A percentile compares a stretch with the other conserved stretches of the same genome.
Conservation (phyloP, 345 rosid genomes). For the Eucalyptus curtisii region DNA sequence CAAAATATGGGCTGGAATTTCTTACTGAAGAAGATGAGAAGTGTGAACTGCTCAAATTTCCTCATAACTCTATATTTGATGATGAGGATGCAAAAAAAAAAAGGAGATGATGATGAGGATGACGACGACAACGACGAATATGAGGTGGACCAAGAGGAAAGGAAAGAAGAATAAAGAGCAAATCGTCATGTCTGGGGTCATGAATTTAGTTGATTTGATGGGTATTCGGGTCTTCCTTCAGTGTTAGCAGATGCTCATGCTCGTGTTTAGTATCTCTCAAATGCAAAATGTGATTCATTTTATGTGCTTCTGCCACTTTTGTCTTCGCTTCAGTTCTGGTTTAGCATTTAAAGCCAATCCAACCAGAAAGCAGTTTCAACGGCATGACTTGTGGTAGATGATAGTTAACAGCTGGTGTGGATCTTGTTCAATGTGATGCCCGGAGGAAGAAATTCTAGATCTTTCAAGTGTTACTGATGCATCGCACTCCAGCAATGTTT, state of each 20-base stretch:
- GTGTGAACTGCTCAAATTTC: conserved; percentile 1
- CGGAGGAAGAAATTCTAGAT: not conserved
- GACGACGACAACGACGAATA: not conserved
- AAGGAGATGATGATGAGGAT: not conserved
- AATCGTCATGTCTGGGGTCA: not conserved
- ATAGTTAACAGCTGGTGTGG: not conserved
- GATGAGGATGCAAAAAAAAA: not conserved
- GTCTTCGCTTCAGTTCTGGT: not conserved
- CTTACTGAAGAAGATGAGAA: conserved; percentile 3
- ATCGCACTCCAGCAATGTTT: not conserved
- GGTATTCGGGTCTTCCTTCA: not conserved
- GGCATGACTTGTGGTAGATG: not conserved
- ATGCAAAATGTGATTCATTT: not conserved
- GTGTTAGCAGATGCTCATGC: not conserved
- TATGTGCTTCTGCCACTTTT: not conserved
- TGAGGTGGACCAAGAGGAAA: not conserved
- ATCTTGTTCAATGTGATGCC: not conserved
- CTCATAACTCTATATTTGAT: not conserved
- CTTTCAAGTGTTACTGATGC: not conserved
- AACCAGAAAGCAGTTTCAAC: not conserved
- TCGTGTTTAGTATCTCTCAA: not conserved
- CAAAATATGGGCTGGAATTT: conserved; percentile 19
- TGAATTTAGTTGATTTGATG: not conserved
- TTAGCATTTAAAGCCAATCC: not conserved
- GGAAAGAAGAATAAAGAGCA: not conserved